Evolutionary conservation across 192 early-diverging fungal species (phyloP), one percentile per base, ranked within the genome.

Genomic region (Phycomyces nitens): DNA sequence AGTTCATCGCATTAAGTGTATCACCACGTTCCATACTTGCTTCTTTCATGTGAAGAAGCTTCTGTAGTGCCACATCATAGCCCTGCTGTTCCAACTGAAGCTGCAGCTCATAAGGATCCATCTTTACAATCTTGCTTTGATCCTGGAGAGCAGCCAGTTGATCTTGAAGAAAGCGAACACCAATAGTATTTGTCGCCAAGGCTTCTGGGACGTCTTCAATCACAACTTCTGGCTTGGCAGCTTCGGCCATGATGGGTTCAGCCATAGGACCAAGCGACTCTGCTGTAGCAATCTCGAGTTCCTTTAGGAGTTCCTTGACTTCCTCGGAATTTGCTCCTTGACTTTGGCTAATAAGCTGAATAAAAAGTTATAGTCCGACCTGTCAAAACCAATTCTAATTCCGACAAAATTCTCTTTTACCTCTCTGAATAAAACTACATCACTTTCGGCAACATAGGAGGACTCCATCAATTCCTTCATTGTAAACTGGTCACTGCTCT

Each of bases 81-180:
- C 94, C 84, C 23, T 89, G 86, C 56, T 89, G 86, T 73, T 98
- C 94, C 0, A 98, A 71, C 58, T 85, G 85, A 14, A 88, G 54
- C 70, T 98, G 94, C 56, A 86, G 80, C 16, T 91, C 86, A 71
- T 84, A 91, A 24, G 79, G 76, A 39, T 81, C 70, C 38, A 86
- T 77, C 15, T 83, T 56, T 0, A 60, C 5, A 0, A 44, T 34
- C 21, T 64, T 60, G 10, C 66, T 52, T 14, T 59, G 51, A 41
- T 80, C 62, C 18, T 73, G 62, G 3, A 87, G 70, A 0, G 87
- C 80, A 40, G 75, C 65, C n/a, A 95, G 80, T 15, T 88, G 86
- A 12, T 81, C 77, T 42, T 84, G 79, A 24, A 98, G 80, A 53
- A 95, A 82, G 24, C 77, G 71, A 24, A 96, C 88, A 22, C 96